A percentile compares a stretch with the other conserved stretches of the same genome.
Conservation (phyloP, 2,329 filamentous ascomycete genomes). For the Claviceps quebecensis region DNA sequence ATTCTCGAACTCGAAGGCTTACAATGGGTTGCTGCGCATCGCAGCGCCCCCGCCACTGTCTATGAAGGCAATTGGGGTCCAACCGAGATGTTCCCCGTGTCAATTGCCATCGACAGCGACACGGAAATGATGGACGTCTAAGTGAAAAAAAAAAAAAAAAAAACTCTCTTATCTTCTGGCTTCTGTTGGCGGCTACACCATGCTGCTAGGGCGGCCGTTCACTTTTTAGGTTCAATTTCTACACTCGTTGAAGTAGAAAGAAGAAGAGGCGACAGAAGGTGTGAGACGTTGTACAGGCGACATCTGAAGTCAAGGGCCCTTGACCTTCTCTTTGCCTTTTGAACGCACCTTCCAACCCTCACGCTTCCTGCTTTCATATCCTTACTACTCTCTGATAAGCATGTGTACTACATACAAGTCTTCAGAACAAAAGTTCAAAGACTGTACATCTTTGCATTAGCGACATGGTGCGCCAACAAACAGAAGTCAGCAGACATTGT, state of each 20-base stretch:
- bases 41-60: conserved; percentile 79
- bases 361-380: not conserved
- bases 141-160: conserved; percentile 4
- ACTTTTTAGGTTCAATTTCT: too few species aligned
- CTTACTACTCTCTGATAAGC: not conserved
- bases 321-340: not conserved
- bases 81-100: conserved; percentile 32
- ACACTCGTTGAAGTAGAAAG: not conserved
- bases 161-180: too few species aligned
- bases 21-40: conserved; percentile 63
- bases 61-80: conserved; percentile 96
- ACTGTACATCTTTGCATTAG: conserved; percentile 2
- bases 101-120: conserved; percentile 27
- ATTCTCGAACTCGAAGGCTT: conserved; percentile 61
- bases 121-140: conserved; percentile 48
- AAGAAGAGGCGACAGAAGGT: conserved; percentile 2
- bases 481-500: conserved; percentile 10
- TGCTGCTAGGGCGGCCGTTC: too few species aligned
- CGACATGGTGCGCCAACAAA: conserved; percentile 8
- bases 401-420: not conserved
- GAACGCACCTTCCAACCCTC: not conserved
- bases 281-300: too few species aligned
- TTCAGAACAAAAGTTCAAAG: conserved; percentile 3
- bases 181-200: too few species aligned
- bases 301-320: too few species aligned